These are phyloP conservation scores for Lonicera japonica DNA, from an alignment of 129 eudicot genomes.

Conservation along the genomic window DNA sequence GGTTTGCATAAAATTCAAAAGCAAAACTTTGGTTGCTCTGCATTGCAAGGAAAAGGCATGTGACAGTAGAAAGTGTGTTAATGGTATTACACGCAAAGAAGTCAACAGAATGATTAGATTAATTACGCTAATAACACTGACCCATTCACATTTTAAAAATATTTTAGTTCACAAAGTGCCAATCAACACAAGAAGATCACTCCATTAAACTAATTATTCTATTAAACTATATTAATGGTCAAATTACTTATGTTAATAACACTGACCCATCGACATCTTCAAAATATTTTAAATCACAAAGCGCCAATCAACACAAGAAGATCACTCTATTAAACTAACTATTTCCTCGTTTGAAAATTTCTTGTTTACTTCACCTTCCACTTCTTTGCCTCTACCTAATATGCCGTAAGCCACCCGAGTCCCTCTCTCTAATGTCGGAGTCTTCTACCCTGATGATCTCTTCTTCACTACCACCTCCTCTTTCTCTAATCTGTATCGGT, in stretches of 20 bases:
- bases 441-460: slow-evolving; percentile 25
- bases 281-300: no score
- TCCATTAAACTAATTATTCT: no score
- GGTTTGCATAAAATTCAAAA: not conserved
- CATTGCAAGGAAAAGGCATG: slow-evolving; percentile 5
- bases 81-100: slow-evolving; percentile 3
- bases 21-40: not conserved
- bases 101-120: not conserved
- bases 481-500: slow-evolving; percentile 46
- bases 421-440: no score
- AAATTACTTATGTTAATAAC: no score
- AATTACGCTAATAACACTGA: not conserved
- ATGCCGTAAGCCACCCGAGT: no score
- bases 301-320: not conserved
- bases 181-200: not conserved
- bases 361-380: no score
- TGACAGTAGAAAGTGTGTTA: not conserved
- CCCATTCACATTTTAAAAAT: not conserved
- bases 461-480: slow-evolving; percentile 44
- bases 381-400: no score
- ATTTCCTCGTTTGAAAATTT: not conserved
- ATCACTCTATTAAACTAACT: not conserved
- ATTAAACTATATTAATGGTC: no score
- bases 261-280: no score
- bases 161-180: not conserved